Conservation (phyloP, 2,329 filamentous ascomycete species). For the Aureobasidium lini region DNA sequence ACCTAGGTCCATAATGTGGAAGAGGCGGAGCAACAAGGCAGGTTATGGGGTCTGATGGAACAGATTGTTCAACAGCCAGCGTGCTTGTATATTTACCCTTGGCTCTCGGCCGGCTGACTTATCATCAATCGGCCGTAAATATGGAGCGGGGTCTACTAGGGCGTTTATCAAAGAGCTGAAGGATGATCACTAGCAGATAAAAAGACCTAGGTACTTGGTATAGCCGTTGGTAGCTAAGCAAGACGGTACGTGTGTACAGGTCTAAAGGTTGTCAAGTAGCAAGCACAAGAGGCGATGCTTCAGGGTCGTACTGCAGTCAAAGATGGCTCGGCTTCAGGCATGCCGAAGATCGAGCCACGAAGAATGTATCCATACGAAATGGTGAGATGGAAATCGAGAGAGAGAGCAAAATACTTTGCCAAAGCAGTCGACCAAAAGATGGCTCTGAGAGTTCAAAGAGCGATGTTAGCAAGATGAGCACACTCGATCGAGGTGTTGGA, state of each 20-base stretch:
- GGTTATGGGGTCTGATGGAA: not conserved
- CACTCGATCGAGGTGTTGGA: not conserved
- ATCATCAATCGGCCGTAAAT: constrained; percentile 5
- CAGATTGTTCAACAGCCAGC: not conserved
- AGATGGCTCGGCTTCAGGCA: not conserved
- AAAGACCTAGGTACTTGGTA: not conserved
- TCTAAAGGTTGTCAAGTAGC: not conserved
- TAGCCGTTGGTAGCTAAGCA: not conserved
- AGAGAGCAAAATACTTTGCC: too few relatives aligned
- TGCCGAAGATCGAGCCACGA: too few relatives aligned
- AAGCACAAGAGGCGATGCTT: not conserved
- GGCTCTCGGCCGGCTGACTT: constrained; percentile 4
- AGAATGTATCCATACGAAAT: too few relatives aligned
- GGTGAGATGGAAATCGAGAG: too few relatives aligned
- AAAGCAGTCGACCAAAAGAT: too few relatives aligned
- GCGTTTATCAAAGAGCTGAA: not conserved
- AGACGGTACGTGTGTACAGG: not conserved
- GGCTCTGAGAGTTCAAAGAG: not conserved
- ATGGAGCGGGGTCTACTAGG: constrained; percentile 10
- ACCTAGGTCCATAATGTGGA: constrained; percentile 1
- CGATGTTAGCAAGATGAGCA: not conserved
- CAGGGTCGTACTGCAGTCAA: not conserved
- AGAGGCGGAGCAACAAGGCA: not conserved
- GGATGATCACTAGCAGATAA: not conserved
- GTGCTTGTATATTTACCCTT: constrained; percentile 2